A percentile compares a stretch with the other conserved stretches of the same genome.
These are phyloP conservation scores for Phialophora tarda DNA, from an alignment of 2,329 filamentous ascomycete species.

Conservation along the genomic window DNA sequence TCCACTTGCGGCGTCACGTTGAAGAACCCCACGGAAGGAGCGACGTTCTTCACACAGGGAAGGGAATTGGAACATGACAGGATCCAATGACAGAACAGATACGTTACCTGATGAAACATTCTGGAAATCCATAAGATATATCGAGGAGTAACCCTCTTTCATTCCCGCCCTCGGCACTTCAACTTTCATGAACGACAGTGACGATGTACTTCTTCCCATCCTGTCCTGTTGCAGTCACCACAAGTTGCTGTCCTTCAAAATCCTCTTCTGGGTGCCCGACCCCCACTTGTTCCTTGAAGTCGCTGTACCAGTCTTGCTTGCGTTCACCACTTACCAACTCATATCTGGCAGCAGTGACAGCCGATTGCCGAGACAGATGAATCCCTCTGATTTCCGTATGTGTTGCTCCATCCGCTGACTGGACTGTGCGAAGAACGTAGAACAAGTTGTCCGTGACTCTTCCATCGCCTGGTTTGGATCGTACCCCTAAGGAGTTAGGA, in stretches of 20 bases:
- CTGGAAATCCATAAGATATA: neutral
- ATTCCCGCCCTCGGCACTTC: neutral
- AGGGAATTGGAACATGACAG: neutral
- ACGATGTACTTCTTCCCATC: constrained; percentile 26
- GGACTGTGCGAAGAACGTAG: constrained; percentile 24
- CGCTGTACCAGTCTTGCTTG: constrained; percentile 24
- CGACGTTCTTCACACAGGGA: neutral
- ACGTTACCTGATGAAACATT: neutral
- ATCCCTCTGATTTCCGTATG: constrained; percentile 27
- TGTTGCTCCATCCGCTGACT: constrained; percentile 9
- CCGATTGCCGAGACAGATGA: constrained; percentile 25
- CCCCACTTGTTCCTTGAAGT: constrained; percentile 23
- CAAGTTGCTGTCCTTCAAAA: constrained; percentile 16
- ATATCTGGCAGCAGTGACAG: constrained; percentile 25
- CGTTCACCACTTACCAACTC: constrained; percentile 28
- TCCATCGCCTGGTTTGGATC: constrained; percentile 25
- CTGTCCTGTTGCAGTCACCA: constrained; percentile 22
- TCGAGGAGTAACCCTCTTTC: neutral
- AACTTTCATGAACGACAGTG: constrained; percentile 27
- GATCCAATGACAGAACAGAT: neutral
- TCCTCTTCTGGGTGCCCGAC: constrained; percentile 14
- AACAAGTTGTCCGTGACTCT: constrained; percentile 26
- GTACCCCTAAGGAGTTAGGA: constrained; percentile 25
- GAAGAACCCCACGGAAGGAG: neutral
- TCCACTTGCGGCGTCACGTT: neutral